Conservation (phyloP, 306 rosid species). For the Trifolium repens region DNA sequence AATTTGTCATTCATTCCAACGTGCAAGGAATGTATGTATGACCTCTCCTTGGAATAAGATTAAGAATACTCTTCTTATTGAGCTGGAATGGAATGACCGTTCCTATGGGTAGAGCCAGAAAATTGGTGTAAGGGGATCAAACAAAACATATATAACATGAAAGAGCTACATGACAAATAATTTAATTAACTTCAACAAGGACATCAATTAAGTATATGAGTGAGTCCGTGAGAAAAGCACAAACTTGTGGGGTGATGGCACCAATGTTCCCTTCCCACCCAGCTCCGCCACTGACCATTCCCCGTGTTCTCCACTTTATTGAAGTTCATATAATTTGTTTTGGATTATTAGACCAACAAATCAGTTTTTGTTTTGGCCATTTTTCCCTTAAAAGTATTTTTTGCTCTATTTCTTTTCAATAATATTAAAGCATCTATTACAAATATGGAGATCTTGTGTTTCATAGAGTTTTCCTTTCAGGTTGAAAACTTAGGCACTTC, state of each 20-base stretch:
- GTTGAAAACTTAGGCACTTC: conserved; percentile 77
- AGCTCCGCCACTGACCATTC: not conserved
- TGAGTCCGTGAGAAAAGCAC: no score
- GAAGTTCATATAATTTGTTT: conserved; percentile 20
- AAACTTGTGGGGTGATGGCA: no score
- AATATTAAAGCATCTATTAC: conserved; percentile 22
- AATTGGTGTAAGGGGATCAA: not conserved
- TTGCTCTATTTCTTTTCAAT: conserved; percentile 14
- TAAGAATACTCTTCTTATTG: not conserved
- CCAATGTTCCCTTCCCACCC: not conserved
- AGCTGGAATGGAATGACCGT: not conserved
- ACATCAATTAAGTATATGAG: conserved; percentile 12
- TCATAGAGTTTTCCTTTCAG: conserved; percentile 55
- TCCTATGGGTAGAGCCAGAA: not conserved
- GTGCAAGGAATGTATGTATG: not conserved
- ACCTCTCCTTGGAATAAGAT: not conserved
- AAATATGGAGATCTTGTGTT: conserved; percentile 31
- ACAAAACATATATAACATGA: conserved; percentile 11
- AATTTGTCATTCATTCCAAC: conserved; percentile 1
- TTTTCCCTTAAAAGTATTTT: not conserved
- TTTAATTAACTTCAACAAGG: not conserved
- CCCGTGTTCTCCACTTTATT: not conserved
- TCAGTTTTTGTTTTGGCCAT: conserved; percentile 5
- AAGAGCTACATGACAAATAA: not conserved
- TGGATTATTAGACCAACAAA: conserved; percentile 14